A percentile compares a stretch with the other conserved stretches of the same genome.
Conservation (phyloP, 768 basidiomycete species). For the Tylopilus subfusipes region DNA sequence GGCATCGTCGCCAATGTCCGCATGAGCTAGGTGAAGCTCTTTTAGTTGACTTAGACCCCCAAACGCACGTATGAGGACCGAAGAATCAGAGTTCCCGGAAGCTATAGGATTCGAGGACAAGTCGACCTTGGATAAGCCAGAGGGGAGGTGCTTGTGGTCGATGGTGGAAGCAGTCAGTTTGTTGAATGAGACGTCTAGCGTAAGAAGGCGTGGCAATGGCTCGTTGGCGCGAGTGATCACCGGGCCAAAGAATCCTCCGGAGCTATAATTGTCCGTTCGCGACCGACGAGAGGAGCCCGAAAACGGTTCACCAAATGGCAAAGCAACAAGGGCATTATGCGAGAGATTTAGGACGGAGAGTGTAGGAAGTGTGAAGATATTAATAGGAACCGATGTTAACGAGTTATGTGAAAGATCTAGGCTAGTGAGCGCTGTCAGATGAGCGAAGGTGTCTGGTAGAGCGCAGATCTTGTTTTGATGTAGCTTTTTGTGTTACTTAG, state of each 20-base stretch:
- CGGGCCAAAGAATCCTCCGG: slow-evolving; percentile 62
- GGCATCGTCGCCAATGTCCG: slow-evolving; percentile 59
- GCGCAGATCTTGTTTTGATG: slow-evolving; percentile 67
- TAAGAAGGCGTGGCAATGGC: slow-evolving; percentile 64
- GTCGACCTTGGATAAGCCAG: slow-evolving; percentile 53
- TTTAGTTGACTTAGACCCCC: slow-evolving; percentile 49
- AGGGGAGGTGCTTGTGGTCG: slow-evolving; percentile 51
- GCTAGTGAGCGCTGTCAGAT: slow-evolving; percentile 60
- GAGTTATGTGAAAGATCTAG: slow-evolving; percentile 76
- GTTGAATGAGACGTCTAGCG: slow-evolving; percentile 66
- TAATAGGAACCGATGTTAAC: slow-evolving; percentile 57
- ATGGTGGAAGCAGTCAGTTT: slow-evolving; percentile 53
- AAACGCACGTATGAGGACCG: slow-evolving; percentile 43
- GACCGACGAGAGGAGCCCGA: slow-evolving; percentile 21
- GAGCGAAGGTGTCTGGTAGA: slow-evolving; percentile 64
- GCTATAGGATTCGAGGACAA: slow-evolving; percentile 68
- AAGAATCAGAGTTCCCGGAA: slow-evolving; percentile 24
- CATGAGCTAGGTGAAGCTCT: slow-evolving; percentile 53
- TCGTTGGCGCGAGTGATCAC: slow-evolving; percentile 57
- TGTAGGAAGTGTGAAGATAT: slow-evolving; percentile 65
- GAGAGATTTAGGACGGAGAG: slow-evolving; percentile 67
- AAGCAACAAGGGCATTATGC: slow-evolving; percentile 57
- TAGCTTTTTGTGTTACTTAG: slow-evolving; percentile 41
- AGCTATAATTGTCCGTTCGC: slow-evolving; percentile 28
- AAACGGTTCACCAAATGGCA: slow-evolving; percentile 66